phyloP scores from a whole-genome alignment of 495 filamentous ascomycete species.

The Daldinia bambusicola region DNA sequence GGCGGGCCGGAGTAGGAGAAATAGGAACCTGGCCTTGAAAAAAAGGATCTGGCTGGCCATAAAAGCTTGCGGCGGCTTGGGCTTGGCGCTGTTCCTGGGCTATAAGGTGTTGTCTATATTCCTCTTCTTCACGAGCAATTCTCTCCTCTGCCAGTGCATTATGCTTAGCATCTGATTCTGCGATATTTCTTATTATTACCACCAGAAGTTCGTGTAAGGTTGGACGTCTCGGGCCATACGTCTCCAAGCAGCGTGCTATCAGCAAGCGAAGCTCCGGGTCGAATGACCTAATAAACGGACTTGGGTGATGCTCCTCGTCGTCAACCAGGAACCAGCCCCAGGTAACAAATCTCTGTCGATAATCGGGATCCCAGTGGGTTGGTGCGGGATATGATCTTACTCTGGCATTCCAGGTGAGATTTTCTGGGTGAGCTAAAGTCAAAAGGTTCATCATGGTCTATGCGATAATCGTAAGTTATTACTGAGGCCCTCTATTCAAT shows the following conservation, averaged over 20 bases:
- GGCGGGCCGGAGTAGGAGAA: no score
- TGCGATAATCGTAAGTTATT: not conserved
- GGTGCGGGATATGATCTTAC: not conserved
- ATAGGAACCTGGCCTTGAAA: not conserved
- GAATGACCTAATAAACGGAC: not conserved
- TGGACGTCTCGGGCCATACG: not conserved
- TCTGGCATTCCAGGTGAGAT: not conserved
- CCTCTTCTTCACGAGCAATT: not conserved
- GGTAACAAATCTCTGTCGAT: not conserved
- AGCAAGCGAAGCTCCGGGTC: not conserved
- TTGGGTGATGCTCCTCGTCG: not conserved
- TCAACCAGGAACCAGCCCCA: not conserved
- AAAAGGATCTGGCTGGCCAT: not conserved
- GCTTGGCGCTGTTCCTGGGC: not conserved
- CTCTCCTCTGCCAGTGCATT: not conserved
- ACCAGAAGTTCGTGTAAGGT: not conserved
- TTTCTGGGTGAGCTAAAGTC: conserved; percentile 1
- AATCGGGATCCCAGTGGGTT: not conserved
- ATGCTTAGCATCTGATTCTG: not conserved
- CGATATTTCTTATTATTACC: not conserved
- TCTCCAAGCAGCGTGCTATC: conserved; percentile 3
- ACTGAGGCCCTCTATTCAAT: not conserved
- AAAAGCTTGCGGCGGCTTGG: not conserved
- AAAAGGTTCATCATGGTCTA: conserved; percentile 30
- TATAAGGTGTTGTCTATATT: not conserved